phyloP scores from a whole-genome alignment of 805 yeast genomes.

The Candida berthetii region DNA sequence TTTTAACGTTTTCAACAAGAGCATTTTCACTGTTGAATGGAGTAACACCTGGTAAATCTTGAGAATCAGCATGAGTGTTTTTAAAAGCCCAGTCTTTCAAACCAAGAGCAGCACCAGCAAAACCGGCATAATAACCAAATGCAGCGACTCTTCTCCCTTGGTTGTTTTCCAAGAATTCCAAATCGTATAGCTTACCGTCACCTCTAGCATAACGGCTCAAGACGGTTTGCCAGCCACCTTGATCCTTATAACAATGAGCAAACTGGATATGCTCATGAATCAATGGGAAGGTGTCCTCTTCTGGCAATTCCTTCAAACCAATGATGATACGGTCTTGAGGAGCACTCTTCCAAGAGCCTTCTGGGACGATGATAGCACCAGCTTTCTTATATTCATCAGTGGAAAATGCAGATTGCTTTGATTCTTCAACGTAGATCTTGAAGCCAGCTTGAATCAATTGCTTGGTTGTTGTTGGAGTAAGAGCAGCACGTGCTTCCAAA shows the following conservation, averaged over 20 bases:
- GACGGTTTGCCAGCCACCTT: slow-evolving; percentile 95
- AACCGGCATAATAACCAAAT: slow-evolving; percentile 99
- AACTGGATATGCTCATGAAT: slow-evolving; percentile 96
- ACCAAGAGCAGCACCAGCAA: slow-evolving; percentile 98
- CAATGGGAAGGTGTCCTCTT: slow-evolving; percentile 82
- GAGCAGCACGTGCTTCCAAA: slow-evolving; percentile 93
- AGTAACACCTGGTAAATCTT: slow-evolving; percentile 70
- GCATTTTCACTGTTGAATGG: slow-evolving; percentile 80
- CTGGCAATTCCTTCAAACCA: slow-evolving; percentile 95
- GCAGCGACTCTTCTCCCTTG: slow-evolving; percentile 99
- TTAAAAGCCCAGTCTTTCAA: slow-evolving; percentile 92
- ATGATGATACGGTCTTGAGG: slow-evolving; percentile 85
- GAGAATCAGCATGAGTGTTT: slow-evolving; percentile 59
- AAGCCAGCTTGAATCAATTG: slow-evolving; percentile 82
- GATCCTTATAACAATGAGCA: slow-evolving; percentile 98
- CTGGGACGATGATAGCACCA: slow-evolving; percentile 88
- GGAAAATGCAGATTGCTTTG: slow-evolving; percentile 75
- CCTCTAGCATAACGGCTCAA: slow-evolving; percentile 87
- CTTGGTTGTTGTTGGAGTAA: slow-evolving; percentile 89
- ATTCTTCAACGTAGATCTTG: slow-evolving; percentile 81
- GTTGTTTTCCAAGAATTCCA: slow-evolving; percentile 91
- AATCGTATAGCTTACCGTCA: slow-evolving; percentile 83
- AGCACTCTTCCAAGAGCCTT: slow-evolving; percentile 89
- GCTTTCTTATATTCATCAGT: slow-evolving; percentile 68
- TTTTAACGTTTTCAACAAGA: slow-evolving; percentile 66